phyloP scores from a whole-genome alignment of 441 rosid genomes.

The Isatis lusitanica region DNA sequence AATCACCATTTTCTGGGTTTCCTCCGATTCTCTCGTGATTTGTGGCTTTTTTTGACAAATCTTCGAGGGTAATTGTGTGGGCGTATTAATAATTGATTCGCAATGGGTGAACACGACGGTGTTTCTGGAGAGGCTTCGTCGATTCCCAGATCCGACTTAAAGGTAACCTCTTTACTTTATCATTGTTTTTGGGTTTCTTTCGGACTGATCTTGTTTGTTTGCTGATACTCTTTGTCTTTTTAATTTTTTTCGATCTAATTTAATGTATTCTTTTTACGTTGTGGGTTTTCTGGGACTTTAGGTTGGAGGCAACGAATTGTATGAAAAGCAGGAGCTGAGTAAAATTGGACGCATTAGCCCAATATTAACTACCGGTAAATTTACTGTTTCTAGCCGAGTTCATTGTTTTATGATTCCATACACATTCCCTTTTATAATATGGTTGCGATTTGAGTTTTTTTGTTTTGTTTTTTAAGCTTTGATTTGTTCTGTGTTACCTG shows the following conservation, averaged over 20 bases:
- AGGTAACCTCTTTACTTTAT: slow-evolving; percentile 39
- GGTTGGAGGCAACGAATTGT: slow-evolving; percentile 42
- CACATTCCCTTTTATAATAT: neutral
- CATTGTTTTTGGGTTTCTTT: neutral
- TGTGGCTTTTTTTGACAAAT: neutral
- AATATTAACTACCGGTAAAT: slow-evolving; percentile 33
- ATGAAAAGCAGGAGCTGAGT: slow-evolving; percentile 37
- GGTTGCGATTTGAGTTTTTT: slow-evolving; percentile 1
- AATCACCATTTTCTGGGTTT: neutral
- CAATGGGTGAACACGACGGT: slow-evolving; percentile 48
- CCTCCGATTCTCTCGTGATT: slow-evolving; percentile 1
- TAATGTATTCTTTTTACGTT: neutral
- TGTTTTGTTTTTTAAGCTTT: no score
- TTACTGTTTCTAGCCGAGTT: neutral
- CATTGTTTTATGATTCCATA: neutral
- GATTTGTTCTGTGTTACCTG: no score
- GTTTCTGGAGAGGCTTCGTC: slow-evolving; percentile 30
- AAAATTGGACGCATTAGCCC: slow-evolving; percentile 48
- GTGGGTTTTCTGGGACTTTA: slow-evolving; percentile 28
- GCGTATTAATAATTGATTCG: slow-evolving; percentile 13
- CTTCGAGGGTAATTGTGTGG: neutral
- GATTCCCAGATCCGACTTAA: slow-evolving; percentile 43
- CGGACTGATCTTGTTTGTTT: slow-evolving; percentile 6
- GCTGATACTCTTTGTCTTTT: neutral
- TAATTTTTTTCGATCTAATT: neutral